A percentile compares a stretch with the other conserved stretches of the same genome.
Evolutionary conservation across 495 filamentous ascomycete genomes (phyloP).

Genomic region (Tuber melanosporum): DNA sequence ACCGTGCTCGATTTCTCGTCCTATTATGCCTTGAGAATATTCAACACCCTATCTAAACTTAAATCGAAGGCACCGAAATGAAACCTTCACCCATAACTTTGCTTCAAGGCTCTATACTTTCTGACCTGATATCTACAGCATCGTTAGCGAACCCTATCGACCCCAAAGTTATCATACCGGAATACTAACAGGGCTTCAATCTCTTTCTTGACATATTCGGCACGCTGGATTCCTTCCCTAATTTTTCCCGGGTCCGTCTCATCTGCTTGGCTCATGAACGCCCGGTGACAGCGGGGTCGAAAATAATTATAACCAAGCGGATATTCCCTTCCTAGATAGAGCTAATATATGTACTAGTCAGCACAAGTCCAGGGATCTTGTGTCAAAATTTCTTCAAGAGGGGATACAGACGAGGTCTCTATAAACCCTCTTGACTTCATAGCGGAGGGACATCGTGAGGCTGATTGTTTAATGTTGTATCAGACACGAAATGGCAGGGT

Average conservation of each 20-base stretch:
- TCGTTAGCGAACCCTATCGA: conserved; percentile 12
- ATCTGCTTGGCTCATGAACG: conserved; percentile 67
- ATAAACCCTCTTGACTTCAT: conserved; percentile 81
- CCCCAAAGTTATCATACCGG: not conserved
- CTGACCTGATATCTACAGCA: conserved; percentile 80
- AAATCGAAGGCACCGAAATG: not conserved
- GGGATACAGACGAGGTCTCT: conserved; percentile 59
- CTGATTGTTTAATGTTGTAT: conserved; percentile 5
- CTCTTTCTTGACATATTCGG: conserved; percentile 88
- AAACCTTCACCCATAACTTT: conserved; percentile 61
- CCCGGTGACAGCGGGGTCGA: conserved; percentile 68
- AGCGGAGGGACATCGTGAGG: conserved; percentile 51
- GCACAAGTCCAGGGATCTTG: conserved; percentile 5
- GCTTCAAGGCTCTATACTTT: conserved; percentile 77
- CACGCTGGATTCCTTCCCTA: conserved; percentile 62
- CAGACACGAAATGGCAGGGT: not conserved
- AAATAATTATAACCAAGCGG: conserved; percentile 84
- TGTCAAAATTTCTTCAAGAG: not conserved
- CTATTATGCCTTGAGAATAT: not conserved
- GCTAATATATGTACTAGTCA: conserved; percentile 29
- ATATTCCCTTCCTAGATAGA: conserved; percentile 79
- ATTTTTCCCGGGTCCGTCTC: conserved; percentile 70
- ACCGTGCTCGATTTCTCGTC: not conserved
- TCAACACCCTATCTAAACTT: not conserved
- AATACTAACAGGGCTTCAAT: conserved; percentile 79